These are phyloP conservation scores for Lecanosticta acicola DNA, from an alignment of 2,329 filamentous ascomycete species.

Conservation along the genomic window DNA sequence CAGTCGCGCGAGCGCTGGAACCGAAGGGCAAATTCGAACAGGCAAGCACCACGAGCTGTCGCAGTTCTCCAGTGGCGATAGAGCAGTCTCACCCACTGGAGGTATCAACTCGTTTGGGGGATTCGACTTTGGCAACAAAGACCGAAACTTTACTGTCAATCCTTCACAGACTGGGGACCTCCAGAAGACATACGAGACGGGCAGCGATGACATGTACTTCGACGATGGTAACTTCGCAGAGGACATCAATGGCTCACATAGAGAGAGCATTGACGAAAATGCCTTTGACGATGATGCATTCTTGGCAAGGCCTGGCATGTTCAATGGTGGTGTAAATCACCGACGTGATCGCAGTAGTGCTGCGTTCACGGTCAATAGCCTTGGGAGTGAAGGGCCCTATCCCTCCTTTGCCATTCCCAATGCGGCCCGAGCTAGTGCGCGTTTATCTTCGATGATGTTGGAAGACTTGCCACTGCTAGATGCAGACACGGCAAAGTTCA, in stretches of 20 bases:
- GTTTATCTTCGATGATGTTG: constrained; percentile 27
- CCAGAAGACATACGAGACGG: not conserved
- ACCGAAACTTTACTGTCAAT: too few species aligned
- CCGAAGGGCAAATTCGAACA: too few species aligned
- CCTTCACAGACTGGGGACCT: not conserved
- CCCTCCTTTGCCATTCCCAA: constrained; percentile 30
- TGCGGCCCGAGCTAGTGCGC: constrained; percentile 19
- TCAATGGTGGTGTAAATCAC: constrained; percentile 13
- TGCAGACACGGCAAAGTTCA: constrained; percentile 26
- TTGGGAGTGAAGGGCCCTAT: constrained; percentile 28
- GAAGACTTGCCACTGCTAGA: constrained; percentile 27
- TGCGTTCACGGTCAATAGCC: constrained; percentile 14
- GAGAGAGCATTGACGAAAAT: constrained; percentile 30
- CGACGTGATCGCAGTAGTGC: constrained; percentile 19
- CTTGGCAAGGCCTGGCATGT: constrained; percentile 16
- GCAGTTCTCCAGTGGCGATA: not conserved
- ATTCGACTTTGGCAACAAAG: constrained; percentile 7
- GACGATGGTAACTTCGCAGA: constrained; percentile 33
- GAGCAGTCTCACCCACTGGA: not conserved
- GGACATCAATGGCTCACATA: constrained; percentile 20
- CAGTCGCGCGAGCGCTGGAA: too few species aligned
- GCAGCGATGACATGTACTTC: constrained; percentile 33
- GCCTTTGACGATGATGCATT: constrained; percentile 33
- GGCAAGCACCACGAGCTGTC: too few species aligned
- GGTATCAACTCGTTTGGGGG: constrained; percentile 6